These are phyloP conservation scores for Trichoderma sp. DNA, from an alignment of 2,329 filamentous ascomycete species.

Conservation along the genomic window DNA sequence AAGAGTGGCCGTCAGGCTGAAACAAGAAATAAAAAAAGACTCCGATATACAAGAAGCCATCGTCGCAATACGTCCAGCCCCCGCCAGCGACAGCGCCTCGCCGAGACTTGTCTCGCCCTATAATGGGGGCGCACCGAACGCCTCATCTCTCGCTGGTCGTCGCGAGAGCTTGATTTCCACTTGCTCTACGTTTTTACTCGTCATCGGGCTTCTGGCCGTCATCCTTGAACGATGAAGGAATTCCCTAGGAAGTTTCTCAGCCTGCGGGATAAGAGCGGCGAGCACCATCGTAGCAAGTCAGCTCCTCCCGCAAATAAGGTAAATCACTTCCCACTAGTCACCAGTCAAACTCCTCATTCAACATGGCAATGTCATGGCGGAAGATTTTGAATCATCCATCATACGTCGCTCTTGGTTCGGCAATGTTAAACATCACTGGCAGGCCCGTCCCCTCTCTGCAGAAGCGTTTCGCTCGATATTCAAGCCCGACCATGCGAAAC, in stretches of 20 bases:
- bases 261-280: slow-evolving; percentile 64
- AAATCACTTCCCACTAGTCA: background rate
- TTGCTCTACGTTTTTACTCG: background rate
- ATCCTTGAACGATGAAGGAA: slow-evolving; percentile 50
- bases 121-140: slow-evolving; percentile 22
- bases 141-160: slow-evolving; percentile 36
- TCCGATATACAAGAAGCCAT: background rate
- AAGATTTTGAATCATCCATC: background rate
- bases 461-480: slow-evolving; percentile 66
- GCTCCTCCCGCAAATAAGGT: slow-evolving; percentile 48
- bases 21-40: background rate
- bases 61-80: background rate
- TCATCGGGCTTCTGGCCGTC: slow-evolving; percentile 2
- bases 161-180: slow-evolving; percentile 32
- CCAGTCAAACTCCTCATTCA: background rate
- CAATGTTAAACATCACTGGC: slow-evolving; percentile 22
- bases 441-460: slow-evolving; percentile 55
- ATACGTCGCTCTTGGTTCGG: slow-evolving; percentile 2
- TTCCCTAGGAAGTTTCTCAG: slow-evolving; percentile 68
- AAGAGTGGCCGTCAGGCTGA: background rate
- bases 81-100: slow-evolving; percentile 15
- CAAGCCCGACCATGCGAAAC: slow-evolving; percentile 59
- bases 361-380: background rate
- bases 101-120: slow-evolving; percentile 22
- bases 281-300: slow-evolving; percentile 57